Evolutionary conservation across 345 rosid genomes (phyloP).

Genomic region (Ceriops tagal): DNA sequence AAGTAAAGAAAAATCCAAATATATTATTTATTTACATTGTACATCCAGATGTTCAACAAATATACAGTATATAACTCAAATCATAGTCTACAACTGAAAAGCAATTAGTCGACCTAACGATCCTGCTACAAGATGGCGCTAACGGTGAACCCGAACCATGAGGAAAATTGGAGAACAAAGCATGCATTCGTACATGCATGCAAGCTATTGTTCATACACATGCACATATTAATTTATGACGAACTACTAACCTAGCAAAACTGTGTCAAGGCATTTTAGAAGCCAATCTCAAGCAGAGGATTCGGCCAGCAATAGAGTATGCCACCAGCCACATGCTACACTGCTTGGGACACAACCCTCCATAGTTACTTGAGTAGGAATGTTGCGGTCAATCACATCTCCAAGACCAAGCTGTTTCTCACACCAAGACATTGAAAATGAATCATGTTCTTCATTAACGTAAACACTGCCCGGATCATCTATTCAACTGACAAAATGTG

Average conservation of each 20-base stretch:
- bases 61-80: slow-evolving; percentile 25
- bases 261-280: slow-evolving; percentile 25
- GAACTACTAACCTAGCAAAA: slow-evolving; percentile 51
- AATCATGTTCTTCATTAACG: neutral
- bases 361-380: slow-evolving; percentile 58
- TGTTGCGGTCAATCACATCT: slow-evolving; percentile 80
- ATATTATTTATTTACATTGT: too few species aligned
- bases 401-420: slow-evolving; percentile 85
- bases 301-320: slow-evolving; percentile 77
- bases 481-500: too few species aligned
- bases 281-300: slow-evolving; percentile 44
- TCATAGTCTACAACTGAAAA: slow-evolving; percentile 15
- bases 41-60: neutral
- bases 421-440: slow-evolving; percentile 8
- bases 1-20: too few species aligned
- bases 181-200: slow-evolving; percentile 20
- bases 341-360: slow-evolving; percentile 60
- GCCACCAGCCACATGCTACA: slow-evolving; percentile 98
- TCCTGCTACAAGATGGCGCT: slow-evolving; percentile 2
- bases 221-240: slow-evolving; percentile 11
- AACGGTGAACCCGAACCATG: slow-evolving; percentile 15
- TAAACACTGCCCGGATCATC: too few species aligned
- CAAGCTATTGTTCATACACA: slow-evolving; percentile 20
- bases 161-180: slow-evolving; percentile 28
- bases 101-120: neutral